Evolutionary conservation across 2,329 filamentous ascomycete species (phyloP).

Genomic region (Exutisphaerella laricina): DNA sequence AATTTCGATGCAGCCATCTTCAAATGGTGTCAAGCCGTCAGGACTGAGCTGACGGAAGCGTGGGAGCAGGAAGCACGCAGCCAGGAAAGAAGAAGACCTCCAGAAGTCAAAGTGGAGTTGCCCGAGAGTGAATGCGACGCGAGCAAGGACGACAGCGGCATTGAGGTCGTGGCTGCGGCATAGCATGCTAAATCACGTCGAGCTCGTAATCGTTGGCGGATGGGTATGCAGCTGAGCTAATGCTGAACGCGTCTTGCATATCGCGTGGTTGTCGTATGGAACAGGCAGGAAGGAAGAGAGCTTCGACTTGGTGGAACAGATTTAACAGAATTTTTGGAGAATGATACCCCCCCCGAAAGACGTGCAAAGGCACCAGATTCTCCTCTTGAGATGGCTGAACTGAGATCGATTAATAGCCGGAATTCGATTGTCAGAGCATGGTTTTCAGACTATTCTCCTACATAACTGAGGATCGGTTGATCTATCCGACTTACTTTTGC

Average conservation of each 20-base stretch:
- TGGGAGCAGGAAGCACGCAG: conserved; percentile 43
- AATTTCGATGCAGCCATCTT: conserved; percentile 78
- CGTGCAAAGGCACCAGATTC: not conserved
- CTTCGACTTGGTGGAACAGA: not conserved
- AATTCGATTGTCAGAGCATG: too few species aligned
- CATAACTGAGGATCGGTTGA: too few species aligned
- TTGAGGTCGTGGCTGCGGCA: not conserved
- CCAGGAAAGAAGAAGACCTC: conserved; percentile 22
- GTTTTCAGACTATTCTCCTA: too few species aligned
- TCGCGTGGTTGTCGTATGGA: not conserved
- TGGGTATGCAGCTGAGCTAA: not conserved
- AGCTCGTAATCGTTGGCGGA: conserved; percentile 1
- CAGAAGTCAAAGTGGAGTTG: conserved; percentile 29
- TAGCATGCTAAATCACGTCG: not conserved
- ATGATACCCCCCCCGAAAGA: conserved; percentile 1
- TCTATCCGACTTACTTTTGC: too few species aligned
- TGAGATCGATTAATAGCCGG: too few species aligned
- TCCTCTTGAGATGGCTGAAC: not conserved
- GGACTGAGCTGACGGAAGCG: conserved; percentile 76
- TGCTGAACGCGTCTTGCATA: not conserved
- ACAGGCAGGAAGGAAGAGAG: not conserved
- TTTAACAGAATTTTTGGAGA: not conserved
- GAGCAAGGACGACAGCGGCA: not conserved
- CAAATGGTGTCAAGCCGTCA: conserved; percentile 74
- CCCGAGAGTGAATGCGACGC: conserved; percentile 9